Conservation (phyloP, 116 monocot species). For the Phalaenopsis hybrid region DNA sequence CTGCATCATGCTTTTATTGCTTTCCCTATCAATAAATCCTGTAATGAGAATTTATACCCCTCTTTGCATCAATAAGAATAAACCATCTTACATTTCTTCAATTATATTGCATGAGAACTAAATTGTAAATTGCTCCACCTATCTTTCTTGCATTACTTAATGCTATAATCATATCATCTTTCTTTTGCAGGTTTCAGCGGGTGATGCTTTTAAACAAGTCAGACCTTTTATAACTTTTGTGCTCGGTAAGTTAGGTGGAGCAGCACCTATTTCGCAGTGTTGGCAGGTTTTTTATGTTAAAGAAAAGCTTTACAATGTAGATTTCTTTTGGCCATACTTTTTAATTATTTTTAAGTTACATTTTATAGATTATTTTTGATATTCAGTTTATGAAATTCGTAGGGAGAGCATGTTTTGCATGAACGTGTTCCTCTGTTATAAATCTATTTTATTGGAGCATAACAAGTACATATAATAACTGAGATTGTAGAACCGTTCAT, state of each 20-base stretch:
- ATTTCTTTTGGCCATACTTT: background rate
- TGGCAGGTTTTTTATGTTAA: background rate
- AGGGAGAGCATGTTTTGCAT: background rate
- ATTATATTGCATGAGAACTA: background rate
- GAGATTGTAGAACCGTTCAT: background rate
- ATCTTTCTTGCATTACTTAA: background rate
- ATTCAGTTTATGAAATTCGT: background rate
- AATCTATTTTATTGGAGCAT: background rate
- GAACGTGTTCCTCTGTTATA: background rate
- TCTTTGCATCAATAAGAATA: too few relatives aligned
- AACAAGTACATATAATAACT: background rate
- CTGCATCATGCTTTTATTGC: too few relatives aligned
- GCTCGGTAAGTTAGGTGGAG: background rate
- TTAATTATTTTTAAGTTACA: background rate
- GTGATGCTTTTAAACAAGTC: background rate
- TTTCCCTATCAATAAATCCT: too few relatives aligned
- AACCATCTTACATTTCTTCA: too few relatives aligned
- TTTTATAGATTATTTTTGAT: background rate
- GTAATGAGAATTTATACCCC: too few relatives aligned
- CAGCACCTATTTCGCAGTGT: background rate
- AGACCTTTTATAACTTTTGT: conserved; percentile 9
- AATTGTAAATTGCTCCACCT: background rate
- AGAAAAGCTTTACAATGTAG: background rate
- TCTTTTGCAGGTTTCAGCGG: conserved; percentile 3
- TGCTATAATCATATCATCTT: background rate